These are phyloP conservation scores for Heliamphora pulchella DNA, from an alignment of 179 eudicot genomes.

Conservation along the genomic window DNA sequence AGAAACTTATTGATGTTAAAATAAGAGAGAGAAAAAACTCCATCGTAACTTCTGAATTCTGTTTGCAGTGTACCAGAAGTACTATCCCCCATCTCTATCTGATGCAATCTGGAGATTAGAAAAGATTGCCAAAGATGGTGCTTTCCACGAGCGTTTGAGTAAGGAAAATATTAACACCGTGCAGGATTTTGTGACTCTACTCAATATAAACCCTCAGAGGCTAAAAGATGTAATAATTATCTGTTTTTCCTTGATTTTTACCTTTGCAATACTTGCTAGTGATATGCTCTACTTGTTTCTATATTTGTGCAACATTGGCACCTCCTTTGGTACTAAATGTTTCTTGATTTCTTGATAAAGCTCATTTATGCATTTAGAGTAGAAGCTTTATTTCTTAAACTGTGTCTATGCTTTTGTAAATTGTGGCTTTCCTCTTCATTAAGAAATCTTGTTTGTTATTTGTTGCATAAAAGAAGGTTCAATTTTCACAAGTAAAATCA, in stretches of 20 bases:
- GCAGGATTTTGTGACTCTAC: constrained; percentile 64
- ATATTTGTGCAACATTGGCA: not conserved
- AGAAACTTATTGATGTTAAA: too few species aligned
- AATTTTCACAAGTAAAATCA: too few species aligned
- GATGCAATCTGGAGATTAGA: constrained; percentile 92
- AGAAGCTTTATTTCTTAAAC: too few species aligned
- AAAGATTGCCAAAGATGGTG: constrained; percentile 85
- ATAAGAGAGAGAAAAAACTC: too few species aligned
- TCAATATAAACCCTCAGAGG: constrained; percentile 51
- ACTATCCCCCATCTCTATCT: constrained; percentile 67
- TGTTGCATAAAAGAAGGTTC: not conserved
- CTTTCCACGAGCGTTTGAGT: constrained; percentile 76
- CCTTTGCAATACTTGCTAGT: constrained; percentile 1
- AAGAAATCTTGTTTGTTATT: not conserved
- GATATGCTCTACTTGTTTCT: not conserved
- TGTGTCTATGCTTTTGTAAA: not conserved
- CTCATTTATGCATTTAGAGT: not conserved
- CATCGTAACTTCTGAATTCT: constrained; percentile 8
- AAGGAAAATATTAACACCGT: constrained; percentile 57
- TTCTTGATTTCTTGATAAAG: not conserved
- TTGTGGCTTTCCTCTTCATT: not conserved
- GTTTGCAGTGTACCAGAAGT: constrained; percentile 77
- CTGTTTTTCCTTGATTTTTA: not conserved
- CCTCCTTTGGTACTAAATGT: not conserved
- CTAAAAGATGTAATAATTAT: constrained; percentile 56